Conservation (phyloP, 2,329 filamentous ascomycete genomes). For the Xylaria sp. region DNA sequence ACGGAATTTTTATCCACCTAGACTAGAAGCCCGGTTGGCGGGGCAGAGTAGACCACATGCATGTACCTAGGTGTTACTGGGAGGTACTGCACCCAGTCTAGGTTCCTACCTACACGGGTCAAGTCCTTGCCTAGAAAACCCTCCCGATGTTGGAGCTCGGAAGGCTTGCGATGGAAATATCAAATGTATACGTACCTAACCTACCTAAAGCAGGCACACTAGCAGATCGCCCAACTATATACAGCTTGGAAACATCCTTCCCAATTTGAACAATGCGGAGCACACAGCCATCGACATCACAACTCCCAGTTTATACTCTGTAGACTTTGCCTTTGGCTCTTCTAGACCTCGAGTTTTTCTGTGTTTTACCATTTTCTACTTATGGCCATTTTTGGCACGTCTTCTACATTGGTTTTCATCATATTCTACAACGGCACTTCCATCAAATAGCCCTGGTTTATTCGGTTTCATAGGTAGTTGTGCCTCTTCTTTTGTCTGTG, state of each 20-base stretch:
- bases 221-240: neutral
- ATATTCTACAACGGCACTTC: neutral
- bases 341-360: neutral
- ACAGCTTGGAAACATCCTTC: neutral
- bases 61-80: neutral
- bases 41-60: neutral
- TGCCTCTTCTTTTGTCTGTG: neutral
- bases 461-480: constrained; percentile 5
- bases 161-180: no score
- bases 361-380: neutral
- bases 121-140: neutral
- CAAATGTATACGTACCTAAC: no score
- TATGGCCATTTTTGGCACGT: neutral
- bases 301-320: neutral
- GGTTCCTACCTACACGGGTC: neutral
- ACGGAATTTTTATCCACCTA: neutral
- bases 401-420: neutral
- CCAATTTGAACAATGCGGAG: neutral
- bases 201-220: neutral
- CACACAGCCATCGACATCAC: constrained; percentile 11
- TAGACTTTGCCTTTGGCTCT: neutral
- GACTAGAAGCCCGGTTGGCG: neutral
- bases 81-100: neutral
- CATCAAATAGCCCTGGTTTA: neutral
- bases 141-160: neutral